phyloP scores from a whole-genome alignment of 2,329 filamentous ascomycete species.

The Clonostachys sp. region DNA sequence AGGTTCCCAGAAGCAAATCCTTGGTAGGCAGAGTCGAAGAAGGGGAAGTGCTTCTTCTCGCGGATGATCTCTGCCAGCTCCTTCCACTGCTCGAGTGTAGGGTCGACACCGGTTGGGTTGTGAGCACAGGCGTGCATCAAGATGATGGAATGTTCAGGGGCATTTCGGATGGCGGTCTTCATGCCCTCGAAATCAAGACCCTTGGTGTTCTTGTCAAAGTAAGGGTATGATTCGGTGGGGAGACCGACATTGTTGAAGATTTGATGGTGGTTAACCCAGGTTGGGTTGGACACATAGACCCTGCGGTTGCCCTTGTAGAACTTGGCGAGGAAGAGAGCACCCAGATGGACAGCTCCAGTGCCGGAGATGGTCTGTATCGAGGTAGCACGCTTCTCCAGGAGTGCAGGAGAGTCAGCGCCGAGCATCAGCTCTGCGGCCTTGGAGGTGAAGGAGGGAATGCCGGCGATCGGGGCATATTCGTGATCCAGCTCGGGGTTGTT shows the following conservation, averaged over 20 bases:
- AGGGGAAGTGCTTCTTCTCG: constrained; percentile 83
- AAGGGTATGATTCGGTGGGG: constrained; percentile 78
- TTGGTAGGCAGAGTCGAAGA: constrained; percentile 98
- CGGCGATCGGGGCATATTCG: constrained; percentile 96
- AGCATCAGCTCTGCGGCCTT: constrained; percentile 91
- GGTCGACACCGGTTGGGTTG: constrained; percentile 97
- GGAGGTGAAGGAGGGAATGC: constrained; percentile 77
- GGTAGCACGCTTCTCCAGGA: constrained; percentile 74
- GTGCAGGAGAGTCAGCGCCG: constrained; percentile 72
- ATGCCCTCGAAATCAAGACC: constrained; percentile 91
- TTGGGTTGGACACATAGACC: constrained; percentile 90
- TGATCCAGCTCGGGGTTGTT: constrained; percentile 90
- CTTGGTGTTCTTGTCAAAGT: constrained; percentile 85
- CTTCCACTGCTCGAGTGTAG: constrained; percentile 90
- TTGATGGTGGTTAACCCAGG: constrained; percentile 98
- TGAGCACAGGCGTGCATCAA: constrained; percentile 94
- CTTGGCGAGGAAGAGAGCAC: constrained; percentile 86
- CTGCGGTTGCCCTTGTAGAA: constrained; percentile 77
- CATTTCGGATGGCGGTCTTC: constrained; percentile 64
- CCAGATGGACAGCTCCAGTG: constrained; percentile 90
- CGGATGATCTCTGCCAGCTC: constrained; percentile 76
- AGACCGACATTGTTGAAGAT: constrained; percentile 92
- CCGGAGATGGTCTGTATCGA: constrained; percentile 95
- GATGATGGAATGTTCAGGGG: constrained; percentile 78
- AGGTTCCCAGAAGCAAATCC: constrained; percentile 94